phyloP scores from a whole-genome alignment of 306 rosid species.

The Purshia tridentata region DNA sequence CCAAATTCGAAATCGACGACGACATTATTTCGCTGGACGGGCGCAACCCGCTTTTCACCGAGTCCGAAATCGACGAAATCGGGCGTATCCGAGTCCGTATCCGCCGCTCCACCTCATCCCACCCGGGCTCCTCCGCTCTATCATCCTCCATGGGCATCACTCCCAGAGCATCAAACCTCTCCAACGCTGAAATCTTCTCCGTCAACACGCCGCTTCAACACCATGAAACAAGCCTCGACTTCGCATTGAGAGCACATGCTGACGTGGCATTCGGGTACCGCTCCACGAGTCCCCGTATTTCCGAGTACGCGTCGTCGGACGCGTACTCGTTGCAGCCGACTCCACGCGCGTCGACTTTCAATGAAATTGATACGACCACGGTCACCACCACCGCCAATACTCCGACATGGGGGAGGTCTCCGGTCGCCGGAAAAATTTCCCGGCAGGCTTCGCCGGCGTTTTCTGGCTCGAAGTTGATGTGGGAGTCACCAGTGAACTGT shows the following conservation, averaged over 20 bases:
- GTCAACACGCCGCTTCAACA: slow-evolving; percentile 35
- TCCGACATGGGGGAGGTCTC: slow-evolving; percentile 38
- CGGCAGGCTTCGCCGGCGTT: slow-evolving; percentile 32
- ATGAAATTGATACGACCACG: slow-evolving; percentile 31
- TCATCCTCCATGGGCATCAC: slow-evolving; percentile 38
- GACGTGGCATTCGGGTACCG: slow-evolving; percentile 26
- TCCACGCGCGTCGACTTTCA: slow-evolving; percentile 39
- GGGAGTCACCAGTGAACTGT: slow-evolving; percentile 37
- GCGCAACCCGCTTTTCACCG: slow-evolving; percentile 32
- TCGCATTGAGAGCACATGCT: not conserved
- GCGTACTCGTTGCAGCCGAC: slow-evolving; percentile 49
- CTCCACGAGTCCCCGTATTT: slow-evolving; percentile 25
- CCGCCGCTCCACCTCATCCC: slow-evolving; percentile 32
- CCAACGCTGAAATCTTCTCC: slow-evolving; percentile 47
- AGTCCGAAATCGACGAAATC: slow-evolving; percentile 29
- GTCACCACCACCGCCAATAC: slow-evolving; percentile 31
- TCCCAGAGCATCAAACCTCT: slow-evolving; percentile 43
- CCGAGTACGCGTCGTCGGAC: slow-evolving; percentile 44
- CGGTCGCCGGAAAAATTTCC: slow-evolving; percentile 30
- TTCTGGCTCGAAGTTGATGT: slow-evolving; percentile 23
- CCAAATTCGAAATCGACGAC: slow-evolving; percentile 36
- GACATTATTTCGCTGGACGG: slow-evolving; percentile 46
- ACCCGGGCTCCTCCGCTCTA: slow-evolving; percentile 16
- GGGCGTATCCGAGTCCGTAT: slow-evolving; percentile 39
- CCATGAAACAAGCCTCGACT: slow-evolving; percentile 11